These are phyloP conservation scores for Ogataea nonfermentans DNA, from an alignment of 805 yeast species.

Conservation along the genomic window DNA sequence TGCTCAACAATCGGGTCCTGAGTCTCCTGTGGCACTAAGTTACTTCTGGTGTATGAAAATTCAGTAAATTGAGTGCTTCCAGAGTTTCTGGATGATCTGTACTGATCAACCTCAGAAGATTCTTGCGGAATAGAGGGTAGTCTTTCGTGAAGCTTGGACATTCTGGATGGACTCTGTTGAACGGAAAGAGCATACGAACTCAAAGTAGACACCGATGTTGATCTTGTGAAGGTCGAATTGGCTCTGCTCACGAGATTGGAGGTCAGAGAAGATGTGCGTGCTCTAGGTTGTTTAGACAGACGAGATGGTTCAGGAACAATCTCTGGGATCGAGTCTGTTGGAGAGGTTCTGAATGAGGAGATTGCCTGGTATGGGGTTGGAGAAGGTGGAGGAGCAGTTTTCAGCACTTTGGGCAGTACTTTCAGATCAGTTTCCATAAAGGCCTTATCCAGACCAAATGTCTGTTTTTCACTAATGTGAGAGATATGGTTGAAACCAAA, in stretches of 20 bases:
- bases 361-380: slow-evolving; percentile 24
- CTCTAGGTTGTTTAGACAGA: slow-evolving; percentile 15
- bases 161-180: slow-evolving; percentile 6
- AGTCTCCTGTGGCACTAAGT: slow-evolving; percentile 5
- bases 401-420: slow-evolving; percentile 14
- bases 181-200: slow-evolving; percentile 20
- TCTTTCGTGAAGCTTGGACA: slow-evolving; percentile 12
- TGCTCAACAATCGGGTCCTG: slow-evolving; percentile 4
- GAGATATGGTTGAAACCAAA: slow-evolving; percentile 34
- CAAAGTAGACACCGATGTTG: slow-evolving; percentile 29
- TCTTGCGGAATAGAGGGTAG: slow-evolving; percentile 27
- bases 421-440: slow-evolving; percentile 21
- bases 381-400: slow-evolving; percentile 5
- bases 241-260: slow-evolving; percentile 24
- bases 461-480: slow-evolving; percentile 30
- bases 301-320: slow-evolving; percentile 1
- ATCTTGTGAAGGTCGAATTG: slow-evolving; percentile 31
- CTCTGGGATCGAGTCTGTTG: slow-evolving; percentile 13
- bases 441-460: slow-evolving; percentile 32
- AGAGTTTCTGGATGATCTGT: slow-evolving; percentile 8
- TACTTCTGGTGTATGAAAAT: slow-evolving; percentile 13
- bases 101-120: slow-evolving; percentile 3
- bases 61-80: slow-evolving; percentile 11
- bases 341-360: slow-evolving; percentile 34
- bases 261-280: slow-evolving; percentile 19